Conservation (phyloP, 805 yeast species). For the Pichia californica region DNA sequence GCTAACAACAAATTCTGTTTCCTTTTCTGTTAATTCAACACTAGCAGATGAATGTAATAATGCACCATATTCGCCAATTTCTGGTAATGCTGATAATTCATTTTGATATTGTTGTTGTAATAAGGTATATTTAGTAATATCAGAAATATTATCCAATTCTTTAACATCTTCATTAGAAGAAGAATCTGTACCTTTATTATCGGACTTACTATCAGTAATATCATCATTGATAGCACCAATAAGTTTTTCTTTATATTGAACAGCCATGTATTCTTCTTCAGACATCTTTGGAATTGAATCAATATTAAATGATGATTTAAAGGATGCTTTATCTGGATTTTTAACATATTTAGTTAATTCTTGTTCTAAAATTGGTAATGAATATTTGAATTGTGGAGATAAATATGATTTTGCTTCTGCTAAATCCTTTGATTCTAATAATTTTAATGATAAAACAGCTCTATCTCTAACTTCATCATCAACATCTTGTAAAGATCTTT, state of each 20-base stretch:
- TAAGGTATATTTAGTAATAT: constrained; percentile 28
- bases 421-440: constrained; percentile 40
- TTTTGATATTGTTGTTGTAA: constrained; percentile 62
- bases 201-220: constrained; percentile 14
- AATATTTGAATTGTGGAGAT: constrained; percentile 61
- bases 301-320: constrained; percentile 62
- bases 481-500: constrained; percentile 77
- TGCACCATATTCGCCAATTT: constrained; percentile 66
- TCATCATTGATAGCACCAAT: constrained; percentile 19
- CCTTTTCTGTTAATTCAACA: constrained; percentile 77
- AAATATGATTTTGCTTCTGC: constrained; percentile 45
- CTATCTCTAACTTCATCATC: constrained; percentile 99
- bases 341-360: constrained; percentile 68
- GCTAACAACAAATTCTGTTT: constrained; percentile 85
- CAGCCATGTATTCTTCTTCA: constrained; percentile 62
- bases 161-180: constrained; percentile 18
- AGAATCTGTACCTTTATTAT: constrained; percentile 18
- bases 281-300: constrained; percentile 56
- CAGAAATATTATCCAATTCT: constrained; percentile 10
- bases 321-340: constrained; percentile 37
- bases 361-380: constrained; percentile 71
- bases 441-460: constrained; percentile 77
- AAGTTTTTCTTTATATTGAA: constrained; percentile 51
- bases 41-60: constrained; percentile 63
- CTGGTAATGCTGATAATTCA: constrained; percentile 65